Evolutionary conservation across 257 asterid genomes (phyloP), one percentile per base, ranked within the genome.

Genomic region (Datura wrightii): DNA sequence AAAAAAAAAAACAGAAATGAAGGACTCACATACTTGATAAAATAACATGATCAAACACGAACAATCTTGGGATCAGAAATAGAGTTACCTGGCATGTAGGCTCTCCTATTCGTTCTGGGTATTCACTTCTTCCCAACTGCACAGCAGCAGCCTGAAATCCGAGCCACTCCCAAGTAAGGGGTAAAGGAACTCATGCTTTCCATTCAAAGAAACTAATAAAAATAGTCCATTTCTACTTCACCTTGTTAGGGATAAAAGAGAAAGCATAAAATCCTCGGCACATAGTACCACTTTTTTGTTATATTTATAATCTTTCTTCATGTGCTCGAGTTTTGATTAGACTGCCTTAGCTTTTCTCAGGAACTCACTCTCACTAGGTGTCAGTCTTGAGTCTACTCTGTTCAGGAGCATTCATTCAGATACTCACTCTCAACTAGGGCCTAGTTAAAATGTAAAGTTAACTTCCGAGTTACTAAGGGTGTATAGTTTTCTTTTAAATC

Each of bases 91-190:
- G 98, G 83, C 98, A 95, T 24, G 90, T 85, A 83, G 93, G 96
- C 87, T 94, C 96, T 89, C 95, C 97, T 36, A 89, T 85, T 88
- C 98, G 89, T 90, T 95, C 98, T 0, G 98, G 98, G 87, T 90
- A 92, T 78, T 92, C 97, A 78, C 83, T 91, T 46, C 84, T 86
- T 86, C 87, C 93, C 87, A 90, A 83, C 89, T 88, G 92, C 74
- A 87, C 79, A 36, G 85, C 84, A 56, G 84, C 91, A 79, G 39
- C 87, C 86, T 85, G 83, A 53, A 66, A 52, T 52, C 82, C 70
- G 8, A 10, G 4, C 11, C 14, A 76, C 63, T 50, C 62, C 31
- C 46, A 76, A 76, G 10, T 48, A 76, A 76, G 54, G 53, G 16
- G 11, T 13, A 9, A 48, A 52, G 62, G 24, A 31, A 31, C n/a